Conservation (phyloP, 768 basidiomycete species). For the Kwoniella dejecticola region DNA sequence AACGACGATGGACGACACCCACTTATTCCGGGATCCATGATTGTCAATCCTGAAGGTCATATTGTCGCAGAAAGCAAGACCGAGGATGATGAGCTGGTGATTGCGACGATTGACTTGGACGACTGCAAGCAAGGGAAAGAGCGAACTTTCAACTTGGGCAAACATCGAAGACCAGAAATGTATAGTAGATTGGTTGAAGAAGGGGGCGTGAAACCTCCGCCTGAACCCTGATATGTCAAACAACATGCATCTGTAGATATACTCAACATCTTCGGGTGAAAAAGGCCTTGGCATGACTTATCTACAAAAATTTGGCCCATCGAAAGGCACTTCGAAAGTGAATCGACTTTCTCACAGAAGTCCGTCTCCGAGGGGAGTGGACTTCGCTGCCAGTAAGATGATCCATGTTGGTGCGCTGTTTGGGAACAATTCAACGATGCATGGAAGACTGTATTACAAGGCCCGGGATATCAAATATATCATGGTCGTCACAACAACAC, state of each 20-base stretch:
- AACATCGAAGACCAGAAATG: slow-evolving; percentile 49
- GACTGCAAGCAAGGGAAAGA: slow-evolving; percentile 53
- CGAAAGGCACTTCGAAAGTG: no score
- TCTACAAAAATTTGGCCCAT: no score
- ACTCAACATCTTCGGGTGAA: no score
- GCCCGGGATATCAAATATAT: no score
- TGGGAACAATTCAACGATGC: no score
- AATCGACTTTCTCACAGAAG: no score
- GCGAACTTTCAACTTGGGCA: slow-evolving; percentile 52
- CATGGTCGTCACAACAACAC: slow-evolving; percentile 20
- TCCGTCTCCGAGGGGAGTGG: no score
- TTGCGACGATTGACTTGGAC: slow-evolving; percentile 50
- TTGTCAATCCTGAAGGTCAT: slow-evolving; percentile 53
- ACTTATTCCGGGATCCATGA: slow-evolving; percentile 50
- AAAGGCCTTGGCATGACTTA: no score
- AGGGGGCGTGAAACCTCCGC: slow-evolving; percentile 46
- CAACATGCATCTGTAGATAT: neutral
- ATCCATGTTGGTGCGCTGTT: no score
- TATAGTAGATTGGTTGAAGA: slow-evolving; percentile 41
- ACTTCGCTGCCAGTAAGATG: no score
- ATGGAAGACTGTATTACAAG: no score
- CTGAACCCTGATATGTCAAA: slow-evolving; percentile 20
- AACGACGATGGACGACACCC: slow-evolving; percentile 48
- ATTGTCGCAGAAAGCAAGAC: slow-evolving; percentile 53
- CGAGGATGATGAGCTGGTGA: slow-evolving; percentile 49